Percentiles rank a stretch among this genome's conserved stretches.
These are phyloP conservation scores for Apiotrichum laibachii DNA, from an alignment of 1,284 basidiomycete species.

Conservation along the genomic window DNA sequence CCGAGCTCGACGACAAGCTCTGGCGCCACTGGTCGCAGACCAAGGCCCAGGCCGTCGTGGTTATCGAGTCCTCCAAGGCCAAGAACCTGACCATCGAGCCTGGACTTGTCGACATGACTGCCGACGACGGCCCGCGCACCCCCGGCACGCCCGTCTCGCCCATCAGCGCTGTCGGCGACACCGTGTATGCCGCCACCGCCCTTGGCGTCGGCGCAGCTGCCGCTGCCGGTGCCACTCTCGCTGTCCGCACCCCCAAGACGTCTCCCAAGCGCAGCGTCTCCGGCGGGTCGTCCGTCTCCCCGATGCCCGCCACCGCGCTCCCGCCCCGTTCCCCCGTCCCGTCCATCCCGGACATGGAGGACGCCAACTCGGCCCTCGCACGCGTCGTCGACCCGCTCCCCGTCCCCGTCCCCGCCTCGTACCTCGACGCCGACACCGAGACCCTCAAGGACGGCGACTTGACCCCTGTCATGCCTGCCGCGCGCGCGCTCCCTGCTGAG, in stretches of 20 bases:
- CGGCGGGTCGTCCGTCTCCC: neutral
- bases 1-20: conserved; percentile 68
- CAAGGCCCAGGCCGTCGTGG: conserved; percentile 10
- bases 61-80: conserved; percentile 2
- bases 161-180: neutral
- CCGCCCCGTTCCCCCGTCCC: neutral
- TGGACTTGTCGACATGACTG: neutral
- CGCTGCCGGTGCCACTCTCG: neutral
- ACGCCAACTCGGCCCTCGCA: conserved; percentile 11
- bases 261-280: neutral
- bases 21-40: conserved; percentile 51
- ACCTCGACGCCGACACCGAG: neutral
- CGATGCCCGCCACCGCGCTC: neutral
- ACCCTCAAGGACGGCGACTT: neutral
- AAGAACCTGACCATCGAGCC: neutral
- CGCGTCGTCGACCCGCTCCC: neutral
- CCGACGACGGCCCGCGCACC: neutral
- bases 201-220: neutral
- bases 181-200: neutral
- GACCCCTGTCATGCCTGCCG: neutral
- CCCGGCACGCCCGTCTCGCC: neutral
- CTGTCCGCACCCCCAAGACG: neutral
- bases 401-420: neutral
- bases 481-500: neutral
- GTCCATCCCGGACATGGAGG: conserved; percentile 10